Evolutionary conservation across 108 stramenopile genomes (phyloP), one percentile per base, ranked within the genome.

Genomic region (Cyclotella cryptica): DNA sequence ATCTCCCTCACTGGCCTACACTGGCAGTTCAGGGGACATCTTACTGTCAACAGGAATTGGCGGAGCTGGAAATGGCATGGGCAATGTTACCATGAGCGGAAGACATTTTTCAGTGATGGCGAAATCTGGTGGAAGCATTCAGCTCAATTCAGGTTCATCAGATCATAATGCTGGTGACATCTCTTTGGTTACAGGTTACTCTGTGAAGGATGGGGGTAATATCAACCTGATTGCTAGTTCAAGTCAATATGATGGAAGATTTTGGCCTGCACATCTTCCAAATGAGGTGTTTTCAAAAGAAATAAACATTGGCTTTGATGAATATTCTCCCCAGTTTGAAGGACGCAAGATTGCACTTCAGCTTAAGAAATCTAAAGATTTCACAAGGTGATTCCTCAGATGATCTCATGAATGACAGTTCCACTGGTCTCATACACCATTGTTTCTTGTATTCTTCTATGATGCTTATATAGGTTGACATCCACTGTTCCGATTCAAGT

Each of bases 221-320:
- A 78, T 87, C 47, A 76, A 80, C 60, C 44, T 87, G 1, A 67
- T 78, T n/a, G 78, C 80, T 18, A 72, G 67, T n/a, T 27, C 75
- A 47, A 61, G 18, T 24, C 24, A 27, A 49, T 17, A 60, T 44
- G 35, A 41, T 40, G 3, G 35, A 40, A 42, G 64, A 53, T 1
- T n/a, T 26, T 26, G 64, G 21, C 45, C 28, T 46, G 15, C 22
- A 41, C 46, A 54, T 21, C 12, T 40, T 49, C 21, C 55, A 10
- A 29, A 71, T 54, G 74, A 40, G 21, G 19, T 46, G 10, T 22
- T 29, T 30, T 59, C 69, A 13, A 54, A 69, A 30, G 71, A 79
- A 43, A 86, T 86, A 40, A 83, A 74, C 42, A 71, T 83, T 74
- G 85, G 85, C 3, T 84, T 86, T 66, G 67, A 66, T 26, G 62